Evolutionary conservation across 305 asterid species (phyloP), one percentile per base, ranked within the genome.

Genomic region (Fraxinus albicans): DNA sequence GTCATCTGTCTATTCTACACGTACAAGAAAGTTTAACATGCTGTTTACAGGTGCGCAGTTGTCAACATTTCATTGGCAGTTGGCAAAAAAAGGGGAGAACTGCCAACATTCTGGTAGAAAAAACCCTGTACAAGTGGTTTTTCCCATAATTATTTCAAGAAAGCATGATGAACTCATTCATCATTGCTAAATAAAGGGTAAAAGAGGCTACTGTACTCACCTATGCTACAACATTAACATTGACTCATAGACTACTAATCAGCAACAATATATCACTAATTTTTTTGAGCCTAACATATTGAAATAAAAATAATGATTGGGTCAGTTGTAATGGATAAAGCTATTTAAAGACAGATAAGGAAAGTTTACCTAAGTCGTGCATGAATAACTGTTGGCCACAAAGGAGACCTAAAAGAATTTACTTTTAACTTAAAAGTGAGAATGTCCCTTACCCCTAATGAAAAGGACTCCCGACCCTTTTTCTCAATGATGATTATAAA

Each of bases 391-490:
- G 98, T 89, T 88, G 88, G 87, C 93, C 95, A 93, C 91, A 58
- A 92, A 83, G 95, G 96, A 86, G 92, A 93, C 97, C 94, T 83
- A 86, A 86, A 87, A 81, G 90, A 85, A 86, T 83, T 88, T 83
- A 83, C 86, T 82, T 88, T 92, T 84, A 78, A 69, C 82, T 9
- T 77, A 83, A 85, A 87, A 86, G 86, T 58, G 77, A 80, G 88
- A 86, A 82, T 88, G 91, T 88, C 90, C 74, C 84, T 76, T 40
- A 13, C 44, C 85, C 38, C 83, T 65, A 55, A 50, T 69, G 80
- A 78, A 73, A 69, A 81, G 36, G 81, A 55, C 55, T 60, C 65
- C 84, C 29, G 27, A 81, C 86, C 86, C 87, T 82, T 80, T 76
- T 85, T 74, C 55, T 23, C 35, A 10, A 76, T 77, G 58, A 81